Base-by-base conservation (phyloP, 495 filamentous ascomycete genomes). In the Aspergillus carlsbadensis region DNA sequence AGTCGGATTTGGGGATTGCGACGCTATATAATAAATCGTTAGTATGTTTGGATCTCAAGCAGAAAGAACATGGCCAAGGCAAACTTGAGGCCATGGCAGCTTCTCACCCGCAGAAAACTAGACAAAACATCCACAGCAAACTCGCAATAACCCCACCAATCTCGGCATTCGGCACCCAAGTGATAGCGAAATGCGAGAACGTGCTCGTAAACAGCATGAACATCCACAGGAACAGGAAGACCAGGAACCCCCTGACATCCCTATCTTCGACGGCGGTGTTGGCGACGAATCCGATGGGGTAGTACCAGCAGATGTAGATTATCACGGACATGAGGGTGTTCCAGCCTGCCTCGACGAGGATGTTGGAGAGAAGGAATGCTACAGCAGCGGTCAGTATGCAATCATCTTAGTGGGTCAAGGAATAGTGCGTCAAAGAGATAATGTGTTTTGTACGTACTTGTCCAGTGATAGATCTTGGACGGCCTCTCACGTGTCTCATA, bases 401-500 rank as follows among this genome's bases (percentile, higher is more conserved):
- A n/a, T n/a, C n/a, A n/a, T n/a, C n/a, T n/a, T n/a, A n/a, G n/a
- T n/a, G n/a, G n/a, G n/a, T n/a, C n/a, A n/a, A n/a, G n/a, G n/a
- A n/a, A n/a, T n/a, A n/a, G n/a, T n/a, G n/a, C n/a, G n/a, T n/a
- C n/a, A n/a, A n/a, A n/a, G n/a, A n/a, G n/a, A n/a, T n/a, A n/a
- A n/a, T n/a, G n/a, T n/a, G n/a, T n/a, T n/a, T n/a, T n/a, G n/a
- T 29, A 29, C 26, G 3, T 29, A 29, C 26, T 29, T 60, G 84
- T 74, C 83, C 90, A 91, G 42, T 79, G 74, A 67, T 92, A 95
- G 2, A 85, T 83, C 67, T 90, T 91, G 48, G 85, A 87, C 1
- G 86, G 88, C 3, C 88, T 83, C 71, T 95, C 90, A 18, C 89
- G 86, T n/a, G 81, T 84, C 66, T 94, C 90, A 66, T 90, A 95